phyloP scores from a whole-genome alignment of 805 yeast species.

The Kodamaea kakaduensis region DNA sequence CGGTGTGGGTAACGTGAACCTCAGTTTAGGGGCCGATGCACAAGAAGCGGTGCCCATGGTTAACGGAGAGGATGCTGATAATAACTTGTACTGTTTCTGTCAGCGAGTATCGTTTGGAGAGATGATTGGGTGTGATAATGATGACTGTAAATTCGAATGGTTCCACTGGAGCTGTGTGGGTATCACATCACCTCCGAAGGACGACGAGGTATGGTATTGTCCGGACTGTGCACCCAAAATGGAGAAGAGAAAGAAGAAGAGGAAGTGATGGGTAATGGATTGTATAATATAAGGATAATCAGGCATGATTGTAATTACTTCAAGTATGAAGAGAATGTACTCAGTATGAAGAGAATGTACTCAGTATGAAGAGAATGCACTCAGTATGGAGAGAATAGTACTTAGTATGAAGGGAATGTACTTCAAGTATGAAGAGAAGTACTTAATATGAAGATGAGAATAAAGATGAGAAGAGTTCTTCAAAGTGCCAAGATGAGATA shows the following conservation, averaged over 20 bases:
- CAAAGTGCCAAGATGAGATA: too few relatives aligned
- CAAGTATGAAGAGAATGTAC: too few relatives aligned
- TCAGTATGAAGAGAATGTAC: too few relatives aligned
- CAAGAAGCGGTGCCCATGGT: slow-evolving; percentile 33
- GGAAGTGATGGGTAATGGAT: too few relatives aligned
- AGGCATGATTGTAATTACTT: too few relatives aligned
- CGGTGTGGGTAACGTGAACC: slow-evolving; percentile 9
- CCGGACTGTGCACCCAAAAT: slow-evolving; percentile 64
- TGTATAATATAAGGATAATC: too few relatives aligned
- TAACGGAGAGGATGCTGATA: slow-evolving; percentile 41
- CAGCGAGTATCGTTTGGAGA: slow-evolving; percentile 92
- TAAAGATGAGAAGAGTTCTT: too few relatives aligned
- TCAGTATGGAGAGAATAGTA: too few relatives aligned
- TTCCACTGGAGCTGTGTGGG: slow-evolving; percentile 96
- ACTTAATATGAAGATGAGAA: too few relatives aligned
- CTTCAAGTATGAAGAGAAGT: too few relatives aligned
- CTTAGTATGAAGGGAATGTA: too few relatives aligned
- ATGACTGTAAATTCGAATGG: slow-evolving; percentile 88
- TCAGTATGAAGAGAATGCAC: too few relatives aligned
- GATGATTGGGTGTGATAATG: slow-evolving; percentile 95
- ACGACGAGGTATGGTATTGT: slow-evolving; percentile 82
- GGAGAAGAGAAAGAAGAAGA: slow-evolving; percentile 43
- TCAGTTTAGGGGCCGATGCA: slow-evolving; percentile 9
- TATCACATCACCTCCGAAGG: slow-evolving; percentile 80
- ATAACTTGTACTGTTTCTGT: slow-evolving; percentile 72